A percentile compares a stretch with the other conserved stretches of the same genome.
Evolutionary conservation across 148 eudicot genomes (phyloP).

Genomic region (Oxyria digyna): DNA sequence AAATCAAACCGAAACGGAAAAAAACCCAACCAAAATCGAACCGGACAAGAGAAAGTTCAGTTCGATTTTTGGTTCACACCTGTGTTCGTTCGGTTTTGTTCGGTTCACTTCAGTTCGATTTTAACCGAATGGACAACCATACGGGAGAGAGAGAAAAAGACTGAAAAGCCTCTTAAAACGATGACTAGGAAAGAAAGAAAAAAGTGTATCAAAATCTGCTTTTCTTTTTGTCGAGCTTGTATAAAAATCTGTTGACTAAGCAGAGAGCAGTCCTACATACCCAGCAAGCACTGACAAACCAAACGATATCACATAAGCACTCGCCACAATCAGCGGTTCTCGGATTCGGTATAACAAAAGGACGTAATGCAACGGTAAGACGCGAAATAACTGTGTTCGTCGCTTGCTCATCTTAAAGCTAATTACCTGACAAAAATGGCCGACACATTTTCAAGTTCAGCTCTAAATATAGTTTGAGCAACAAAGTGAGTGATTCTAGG

Average conservation of each 20-base stretch:
- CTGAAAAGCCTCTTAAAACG: too few relatives aligned
- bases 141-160: too few relatives aligned
- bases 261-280: slow-evolving; percentile 67
- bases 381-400: slow-evolving; percentile 28
- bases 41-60: too few relatives aligned
- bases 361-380: slow-evolving; percentile 60
- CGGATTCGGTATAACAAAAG: slow-evolving; percentile 51
- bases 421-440: slow-evolving; percentile 27
- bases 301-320: slow-evolving; percentile 45
- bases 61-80: too few relatives aligned
- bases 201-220: not conserved
- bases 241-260: slow-evolving; percentile 39
- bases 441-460: not conserved
- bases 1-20: too few relatives aligned
- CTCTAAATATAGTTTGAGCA: not conserved
- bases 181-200: not conserved
- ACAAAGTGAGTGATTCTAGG: not conserved
- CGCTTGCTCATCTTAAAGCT: slow-evolving; percentile 30
- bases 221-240: too few relatives aligned
- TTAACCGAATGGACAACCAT: too few relatives aligned
- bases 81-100: too few relatives aligned
- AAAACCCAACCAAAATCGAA: too few relatives aligned
- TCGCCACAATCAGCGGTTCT: slow-evolving; percentile 55
- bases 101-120: too few relatives aligned
- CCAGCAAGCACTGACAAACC: slow-evolving; percentile 48